These are phyloP conservation scores for Candida suzukii DNA, from an alignment of 805 yeast genomes.

Conservation along the genomic window DNA sequence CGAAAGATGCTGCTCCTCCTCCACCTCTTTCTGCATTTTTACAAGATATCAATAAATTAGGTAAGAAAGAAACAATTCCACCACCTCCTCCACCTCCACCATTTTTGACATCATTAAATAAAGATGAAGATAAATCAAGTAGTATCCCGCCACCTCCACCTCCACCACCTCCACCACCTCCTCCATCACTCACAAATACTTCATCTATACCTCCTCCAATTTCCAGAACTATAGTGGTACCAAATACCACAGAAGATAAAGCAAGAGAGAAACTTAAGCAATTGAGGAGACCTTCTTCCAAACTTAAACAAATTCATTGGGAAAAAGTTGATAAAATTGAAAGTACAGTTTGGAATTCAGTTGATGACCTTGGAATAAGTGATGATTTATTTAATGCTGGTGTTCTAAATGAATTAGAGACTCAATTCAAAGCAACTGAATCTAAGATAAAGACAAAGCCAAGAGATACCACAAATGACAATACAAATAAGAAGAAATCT, in stretches of 20 bases:
- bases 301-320: slow-evolving; percentile 78
- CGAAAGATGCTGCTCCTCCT: slow-evolving; percentile 12
- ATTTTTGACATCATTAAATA: too few relatives aligned
- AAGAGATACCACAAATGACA: slow-evolving; percentile 31
- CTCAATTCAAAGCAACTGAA: slow-evolving; percentile 40
- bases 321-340: slow-evolving; percentile 56
- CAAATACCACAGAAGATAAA: background rate
- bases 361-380: slow-evolving; percentile 36
- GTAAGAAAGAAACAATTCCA: background rate
- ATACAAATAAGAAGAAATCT: slow-evolving; percentile 30
- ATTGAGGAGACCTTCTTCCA: slow-evolving; percentile 22
- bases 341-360: slow-evolving; percentile 57
- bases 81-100: slow-evolving; percentile 1
- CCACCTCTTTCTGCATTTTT: slow-evolving; percentile 9
- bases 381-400: slow-evolving; percentile 50
- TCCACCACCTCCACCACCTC: slow-evolving; percentile 11
- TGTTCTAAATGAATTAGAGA: slow-evolving; percentile 57
- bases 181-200: slow-evolving; percentile 2
- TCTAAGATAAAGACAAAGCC: slow-evolving; percentile 20
- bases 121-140: too few relatives aligned
- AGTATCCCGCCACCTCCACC: too few relatives aligned
- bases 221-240: background rate
- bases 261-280: background rate
- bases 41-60: too few relatives aligned
- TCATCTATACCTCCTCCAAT: slow-evolving; percentile 2